Conservation (phyloP, 768 basidiomycete genomes). For the Termitomyces sp. region DNA sequence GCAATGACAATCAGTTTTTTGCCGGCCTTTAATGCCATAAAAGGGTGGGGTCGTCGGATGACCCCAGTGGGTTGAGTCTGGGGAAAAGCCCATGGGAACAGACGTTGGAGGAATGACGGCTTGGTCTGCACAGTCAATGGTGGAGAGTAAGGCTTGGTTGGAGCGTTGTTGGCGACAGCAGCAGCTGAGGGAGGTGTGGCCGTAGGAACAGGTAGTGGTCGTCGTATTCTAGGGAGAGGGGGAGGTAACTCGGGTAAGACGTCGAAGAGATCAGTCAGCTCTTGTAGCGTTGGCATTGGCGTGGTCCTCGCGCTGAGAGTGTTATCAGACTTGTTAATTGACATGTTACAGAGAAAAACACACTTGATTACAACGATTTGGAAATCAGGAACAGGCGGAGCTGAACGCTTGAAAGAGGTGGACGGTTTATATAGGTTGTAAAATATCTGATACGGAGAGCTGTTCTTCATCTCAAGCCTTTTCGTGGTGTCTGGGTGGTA, state of each 20-base stretch:
- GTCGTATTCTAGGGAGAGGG: conserved; percentile 44
- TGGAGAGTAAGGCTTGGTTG: not conserved
- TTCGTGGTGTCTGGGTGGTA: conserved; percentile 21
- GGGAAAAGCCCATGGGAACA: conserved; percentile 22
- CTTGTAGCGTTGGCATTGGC: conserved; percentile 74
- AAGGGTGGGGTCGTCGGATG: conserved; percentile 57
- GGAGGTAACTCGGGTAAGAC: conserved; percentile 63
- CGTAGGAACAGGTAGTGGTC: conserved; percentile 14
- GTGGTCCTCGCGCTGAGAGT: conserved; percentile 70
- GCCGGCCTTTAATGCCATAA: conserved; percentile 76
- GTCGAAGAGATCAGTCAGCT: conserved; percentile 70
- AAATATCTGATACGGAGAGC: conserved; percentile 75
- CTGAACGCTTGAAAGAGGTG: conserved; percentile 74
- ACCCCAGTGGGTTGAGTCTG: conserved; percentile 10
- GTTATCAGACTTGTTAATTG: not conserved
- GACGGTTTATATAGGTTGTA: conserved; percentile 91
- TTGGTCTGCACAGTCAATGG: not conserved
- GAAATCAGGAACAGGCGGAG: conserved; percentile 80
- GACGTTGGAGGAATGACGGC: conserved; percentile 20
- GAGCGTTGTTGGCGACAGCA: not conserved
- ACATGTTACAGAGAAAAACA: not conserved
- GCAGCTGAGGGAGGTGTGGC: not conserved
- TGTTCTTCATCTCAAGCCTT: conserved; percentile 11
- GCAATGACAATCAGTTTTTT: conserved; percentile 83
- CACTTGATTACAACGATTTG: conserved; percentile 83